Evolutionary conservation across 1,139 yeast genomes (phyloP).

Genomic region (Candida sojae): DNA sequence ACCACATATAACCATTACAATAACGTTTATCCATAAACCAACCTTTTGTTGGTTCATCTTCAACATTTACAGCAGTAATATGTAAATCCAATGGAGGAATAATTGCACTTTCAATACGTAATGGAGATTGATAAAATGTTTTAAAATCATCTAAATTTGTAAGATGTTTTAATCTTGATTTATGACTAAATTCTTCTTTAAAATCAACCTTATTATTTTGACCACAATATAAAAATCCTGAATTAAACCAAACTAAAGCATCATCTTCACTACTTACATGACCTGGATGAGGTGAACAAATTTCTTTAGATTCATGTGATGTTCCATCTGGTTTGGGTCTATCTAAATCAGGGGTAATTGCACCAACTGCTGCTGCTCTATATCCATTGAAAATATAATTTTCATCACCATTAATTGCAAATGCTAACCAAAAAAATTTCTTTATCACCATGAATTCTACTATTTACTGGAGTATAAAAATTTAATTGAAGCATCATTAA

Average conservation of each 20-base stretch:
- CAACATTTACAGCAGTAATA: constrained; percentile 19
- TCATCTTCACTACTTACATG: constrained; percentile 35
- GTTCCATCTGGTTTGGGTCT: constrained; percentile 24
- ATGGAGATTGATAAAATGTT: constrained; percentile 25
- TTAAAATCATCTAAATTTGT: constrained; percentile 24
- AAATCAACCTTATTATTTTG: constrained; percentile 19
- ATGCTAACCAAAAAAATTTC: constrained; percentile 67
- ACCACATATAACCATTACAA: constrained; percentile 46
- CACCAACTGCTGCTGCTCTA: constrained; percentile 55
- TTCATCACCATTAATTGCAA: constrained; percentile 54
- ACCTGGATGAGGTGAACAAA: constrained; percentile 42
- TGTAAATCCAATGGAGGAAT: constrained; percentile 30
- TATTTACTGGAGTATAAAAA: no score
- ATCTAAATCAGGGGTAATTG: constrained; percentile 34
- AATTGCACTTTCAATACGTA: constrained; percentile 29
- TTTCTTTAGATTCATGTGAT: constrained; percentile 26
- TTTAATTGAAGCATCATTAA: constrained; percentile 42
- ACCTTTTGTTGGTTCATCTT: constrained; percentile 32
- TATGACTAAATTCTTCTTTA: constrained; percentile 21
- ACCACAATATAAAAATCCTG: constrained; percentile 24
- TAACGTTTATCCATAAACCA: constrained; percentile 36
- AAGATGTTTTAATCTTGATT: constrained; percentile 21
- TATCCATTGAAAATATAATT: constrained; percentile 49
- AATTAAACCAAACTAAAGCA: constrained; percentile 35
- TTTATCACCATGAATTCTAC: constrained; percentile 54